A percentile compares a stretch with the other conserved stretches of the same genome.
Conservation (phyloP, 2,329 filamentous ascomycete species). For the Pezicula neosporulosa region DNA sequence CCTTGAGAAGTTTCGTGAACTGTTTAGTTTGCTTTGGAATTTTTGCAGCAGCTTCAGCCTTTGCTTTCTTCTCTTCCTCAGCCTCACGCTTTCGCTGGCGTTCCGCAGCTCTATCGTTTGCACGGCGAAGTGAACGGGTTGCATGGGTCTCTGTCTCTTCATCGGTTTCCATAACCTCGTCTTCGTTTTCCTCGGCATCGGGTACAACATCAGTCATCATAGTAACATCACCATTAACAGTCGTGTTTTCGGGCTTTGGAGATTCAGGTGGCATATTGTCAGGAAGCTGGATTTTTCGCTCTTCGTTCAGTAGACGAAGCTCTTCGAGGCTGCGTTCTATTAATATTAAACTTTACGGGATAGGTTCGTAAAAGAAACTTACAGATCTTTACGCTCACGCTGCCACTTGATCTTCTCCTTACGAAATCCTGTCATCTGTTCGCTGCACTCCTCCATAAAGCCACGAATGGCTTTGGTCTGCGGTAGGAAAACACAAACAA, state of each 20-base stretch:
- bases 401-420: conserved; percentile 96
- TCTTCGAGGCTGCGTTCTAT: conserved; percentile 58
- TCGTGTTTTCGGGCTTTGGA: conserved; percentile 37
- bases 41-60: conserved; percentile 53
- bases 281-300: conserved; percentile 69
- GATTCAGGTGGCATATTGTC: conserved; percentile 68
- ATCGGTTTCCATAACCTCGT: conserved; percentile 66
- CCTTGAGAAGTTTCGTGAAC: conserved; percentile 81
- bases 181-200: conserved; percentile 52
- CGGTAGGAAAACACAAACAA: conserved; percentile 80
- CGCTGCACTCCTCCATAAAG: conserved; percentile 88
- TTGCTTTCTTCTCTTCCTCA: conserved; percentile 63
- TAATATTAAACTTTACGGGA: not conserved
- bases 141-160: conserved; percentile 62
- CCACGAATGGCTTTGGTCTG: conserved; percentile 82
- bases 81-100: conserved; percentile 74
- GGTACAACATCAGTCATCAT: conserved; percentile 64
- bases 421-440: conserved; percentile 89
- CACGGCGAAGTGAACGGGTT: conserved; percentile 55
- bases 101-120: conserved; percentile 67
- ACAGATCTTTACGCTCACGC: conserved; percentile 67
- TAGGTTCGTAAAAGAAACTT: conserved; percentile 31
- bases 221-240: conserved; percentile 51
- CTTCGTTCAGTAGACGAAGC: conserved; percentile 65
- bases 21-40: conserved; percentile 78